Evolutionary conservation across 2,329 filamentous ascomycete genomes (phyloP).

Genomic region (Aspergillus vadensis): DNA sequence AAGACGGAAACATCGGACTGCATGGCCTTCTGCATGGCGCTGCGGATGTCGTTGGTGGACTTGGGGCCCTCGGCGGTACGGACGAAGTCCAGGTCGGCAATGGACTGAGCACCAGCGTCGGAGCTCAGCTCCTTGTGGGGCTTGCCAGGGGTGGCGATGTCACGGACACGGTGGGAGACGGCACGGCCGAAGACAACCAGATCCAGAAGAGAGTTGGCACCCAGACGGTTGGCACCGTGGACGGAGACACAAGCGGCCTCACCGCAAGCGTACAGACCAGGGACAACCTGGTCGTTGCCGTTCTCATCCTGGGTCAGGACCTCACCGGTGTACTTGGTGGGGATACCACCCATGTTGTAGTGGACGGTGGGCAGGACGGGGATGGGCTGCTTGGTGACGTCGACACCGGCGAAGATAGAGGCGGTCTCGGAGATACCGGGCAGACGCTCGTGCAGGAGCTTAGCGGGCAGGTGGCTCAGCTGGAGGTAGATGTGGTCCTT

Average conservation of each 20-base stretch:
- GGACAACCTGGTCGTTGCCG: constrained; percentile 90
- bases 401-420: constrained; percentile 94
- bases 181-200: constrained; percentile 97
- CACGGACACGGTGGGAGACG: constrained; percentile 93
- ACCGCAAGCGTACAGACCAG: constrained; percentile 92
- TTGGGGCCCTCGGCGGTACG: constrained; percentile 82
- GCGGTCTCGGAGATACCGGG: constrained; percentile 98
- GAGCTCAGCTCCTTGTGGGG: constrained; percentile 77
- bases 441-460: constrained; percentile 92
- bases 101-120: constrained; percentile 86
- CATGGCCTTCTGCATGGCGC: constrained; percentile 97
- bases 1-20: constrained; percentile 96
- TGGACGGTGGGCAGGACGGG: constrained; percentile 95
- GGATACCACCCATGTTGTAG: constrained; percentile 99
- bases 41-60: constrained; percentile 83
- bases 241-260: constrained; percentile 97
- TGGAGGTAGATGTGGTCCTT: constrained; percentile 99
- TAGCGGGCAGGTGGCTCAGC: constrained; percentile 88
- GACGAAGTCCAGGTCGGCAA: constrained; percentile 80
- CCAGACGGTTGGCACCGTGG: constrained; percentile 95
- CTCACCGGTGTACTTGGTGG: constrained; percentile 95
- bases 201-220: constrained; percentile 97
- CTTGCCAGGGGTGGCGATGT: constrained; percentile 83
- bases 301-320: constrained; percentile 83
- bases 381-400: constrained; percentile 95